Conservation (phyloP, 768 basidiomycete species). For the Boletellus ananiceps region DNA sequence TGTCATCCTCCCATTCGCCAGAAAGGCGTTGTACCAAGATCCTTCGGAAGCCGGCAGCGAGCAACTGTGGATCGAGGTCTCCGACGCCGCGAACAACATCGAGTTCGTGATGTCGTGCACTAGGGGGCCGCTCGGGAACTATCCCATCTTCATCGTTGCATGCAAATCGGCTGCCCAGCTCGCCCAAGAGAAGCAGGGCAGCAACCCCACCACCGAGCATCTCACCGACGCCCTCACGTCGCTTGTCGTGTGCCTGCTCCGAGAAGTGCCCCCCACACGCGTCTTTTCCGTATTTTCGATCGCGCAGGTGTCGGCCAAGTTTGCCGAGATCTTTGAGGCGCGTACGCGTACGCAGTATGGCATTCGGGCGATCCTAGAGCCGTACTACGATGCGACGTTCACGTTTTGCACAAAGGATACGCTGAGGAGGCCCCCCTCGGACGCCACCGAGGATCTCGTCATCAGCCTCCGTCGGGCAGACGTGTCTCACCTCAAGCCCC, state of each 20-base stretch:
- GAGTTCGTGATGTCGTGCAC: slow-evolving; percentile 55
- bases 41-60: not conserved
- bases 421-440: slow-evolving; percentile 19
- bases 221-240: slow-evolving; percentile 5
- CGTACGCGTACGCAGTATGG: not conserved
- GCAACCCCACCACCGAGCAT: not conserved
- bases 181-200: slow-evolving; percentile 7
- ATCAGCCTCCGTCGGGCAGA: slow-evolving; percentile 34
- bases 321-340: slow-evolving; percentile 46
- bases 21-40: slow-evolving; percentile 18
- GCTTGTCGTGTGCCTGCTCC: slow-evolving; percentile 12
- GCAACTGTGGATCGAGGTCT: slow-evolving; percentile 33
- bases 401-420: slow-evolving; percentile 49
- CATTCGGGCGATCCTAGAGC: slow-evolving; percentile 28
- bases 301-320: slow-evolving; percentile 40
- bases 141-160: slow-evolving; percentile 46
- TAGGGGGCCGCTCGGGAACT: slow-evolving; percentile 46
- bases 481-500: slow-evolving; percentile 24
- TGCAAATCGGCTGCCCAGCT: slow-evolving; percentile 14
- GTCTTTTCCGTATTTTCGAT: slow-evolving; percentile 63
- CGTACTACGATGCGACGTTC: slow-evolving; percentile 63
- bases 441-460: not conserved
- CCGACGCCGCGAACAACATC: slow-evolving; percentile 13
- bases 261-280: slow-evolving; percentile 9
- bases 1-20: slow-evolving; percentile 37